Base-by-base conservation (phyloP, 139 green algal genomes). In the Trebouxia sp. region DNA sequence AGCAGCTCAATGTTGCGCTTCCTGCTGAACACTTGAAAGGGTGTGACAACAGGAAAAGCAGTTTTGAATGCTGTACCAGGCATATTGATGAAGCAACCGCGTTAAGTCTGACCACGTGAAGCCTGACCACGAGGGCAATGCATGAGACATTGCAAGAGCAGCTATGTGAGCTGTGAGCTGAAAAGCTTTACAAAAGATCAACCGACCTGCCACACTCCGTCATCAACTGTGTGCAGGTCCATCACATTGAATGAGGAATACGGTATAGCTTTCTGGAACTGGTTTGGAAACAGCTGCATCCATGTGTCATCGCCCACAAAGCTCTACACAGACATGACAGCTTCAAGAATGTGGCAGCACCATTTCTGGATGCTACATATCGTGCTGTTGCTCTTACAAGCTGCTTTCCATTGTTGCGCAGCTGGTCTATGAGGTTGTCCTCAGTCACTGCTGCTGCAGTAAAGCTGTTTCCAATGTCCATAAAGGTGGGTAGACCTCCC, bases 251-350 rank as follows among this genome's bases (percentile, higher is more conserved):
- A 94, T 58, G 95, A 98, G 22, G 96, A 93, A 82, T 91, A 98
- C 30, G 96, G 88, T 41, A 87, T 80, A 3, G 88, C 86, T 41
- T 55, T 55, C 67, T 87, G 7, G 43, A 95, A 95, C 1, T 83
- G 67, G 17, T 41, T 51, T 1, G 91, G 90, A 45, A 93, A 96
- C 48, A 99, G 88, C 79, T 94, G 86, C 76, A 88, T 80, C 96
- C 96, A 99, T 5, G 94, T 98, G 87, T 97, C 92, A 78, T 99
- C 96, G 0, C 96, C 96, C 66, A 96, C 83, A 51, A 97, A 88
- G 17, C 74, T 84, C 82, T 90, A 67, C 67, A 82, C n/a, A n/a
- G n/a, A n/a, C n/a, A n/a, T n/a, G n/a, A n/a, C n/a, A n/a, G n/a
- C n/a, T n/a, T n/a, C n/a, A n/a, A n/a, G 11, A n/a, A 76, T 28